phyloP scores from a whole-genome alignment of 352 stramenopile species.

The Albugo candida region DNA sequence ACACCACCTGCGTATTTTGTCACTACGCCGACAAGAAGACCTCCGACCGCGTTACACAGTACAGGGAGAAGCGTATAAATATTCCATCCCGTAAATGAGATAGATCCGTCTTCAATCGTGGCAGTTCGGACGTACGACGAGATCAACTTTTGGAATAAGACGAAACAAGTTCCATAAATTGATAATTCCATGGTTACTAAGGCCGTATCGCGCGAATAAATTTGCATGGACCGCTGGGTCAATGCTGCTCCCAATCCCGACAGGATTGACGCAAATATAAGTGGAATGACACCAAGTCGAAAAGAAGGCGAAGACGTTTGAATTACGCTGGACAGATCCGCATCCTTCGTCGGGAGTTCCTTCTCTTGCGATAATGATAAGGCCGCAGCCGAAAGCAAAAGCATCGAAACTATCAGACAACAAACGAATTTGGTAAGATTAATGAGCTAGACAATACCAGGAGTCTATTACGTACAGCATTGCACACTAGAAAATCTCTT shows the following conservation, averaged over 20 bases:
- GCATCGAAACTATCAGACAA: conserved; percentile 28
- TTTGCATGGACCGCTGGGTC: conserved; percentile 63
- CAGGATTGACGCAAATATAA: conserved; percentile 47
- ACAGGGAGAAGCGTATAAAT: conserved; percentile 58
- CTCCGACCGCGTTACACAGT: conserved; percentile 55
- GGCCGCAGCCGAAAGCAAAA: conserved; percentile 40
- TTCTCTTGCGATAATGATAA: conserved; percentile 51
- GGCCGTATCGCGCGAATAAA: conserved; percentile 35
- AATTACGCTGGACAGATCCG: conserved; percentile 1
- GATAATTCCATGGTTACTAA: conserved; percentile 73
- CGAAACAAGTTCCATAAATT: conserved; percentile 52
- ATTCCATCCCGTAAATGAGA: conserved; percentile 56
- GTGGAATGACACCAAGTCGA: conserved; percentile 40
- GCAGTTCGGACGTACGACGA: conserved; percentile 8
- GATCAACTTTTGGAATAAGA: conserved; percentile 27
- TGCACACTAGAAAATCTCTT: conserved; percentile 47
- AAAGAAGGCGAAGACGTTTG: conserved; percentile 16
- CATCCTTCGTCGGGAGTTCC: conserved; percentile 6
- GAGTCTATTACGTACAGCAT: conserved; percentile 14
- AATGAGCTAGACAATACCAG: not conserved
- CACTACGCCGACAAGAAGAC: conserved; percentile 70
- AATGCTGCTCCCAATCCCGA: conserved; percentile 56
- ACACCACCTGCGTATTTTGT: conserved; percentile 83
- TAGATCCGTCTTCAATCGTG: conserved; percentile 14
- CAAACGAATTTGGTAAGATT: not conserved